Evolutionary conservation across 805 yeast genomes (phyloP), one percentile per base, ranked within the genome.

Genomic region (Metschnikowia continentalis): DNA sequence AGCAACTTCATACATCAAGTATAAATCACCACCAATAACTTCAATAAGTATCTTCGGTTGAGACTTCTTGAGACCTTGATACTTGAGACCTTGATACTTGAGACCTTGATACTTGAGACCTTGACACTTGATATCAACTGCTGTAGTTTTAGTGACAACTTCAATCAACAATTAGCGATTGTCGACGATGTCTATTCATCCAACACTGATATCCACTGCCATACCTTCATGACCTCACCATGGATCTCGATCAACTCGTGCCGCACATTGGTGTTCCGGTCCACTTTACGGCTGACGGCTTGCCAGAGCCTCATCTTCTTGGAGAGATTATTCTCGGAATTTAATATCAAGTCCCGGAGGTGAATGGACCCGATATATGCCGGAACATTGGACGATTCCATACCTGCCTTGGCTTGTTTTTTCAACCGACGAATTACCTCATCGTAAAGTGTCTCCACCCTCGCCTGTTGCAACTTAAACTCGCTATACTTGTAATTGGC

Each of bases 201-300:
- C 36, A 53, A 35, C 5, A 32, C 40, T 7, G 54, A 48, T 35
- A 83, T 76, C 96, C 96, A 90, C 62, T 89, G 90, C 89, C 96
- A 88, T 35, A 88, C 88, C 62, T 83, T 82, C 77, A 87, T 81
- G 53, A 90, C 87, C 57, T 90, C 97, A 15, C 97, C 97, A 61
- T 86, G 87, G 30, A 84, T 76, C 63, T 90, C 97, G 50, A 81
- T 68, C 49, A 84, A 76, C 36, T 80, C 75, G 15, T 77, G 72
- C 51, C 83, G 78, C 11, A 90, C 80, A 60, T 84, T 85, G 20
- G 86, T 71, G 63, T 88, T 86, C 42, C 71, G 68, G 56, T 88
- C 96, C 5, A 90, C 77, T 32, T 69, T 72, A 19, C 67, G 67
- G 42, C 76, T 71, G 1, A 89, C 83, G 22, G 65, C 62, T 14